Evolutionary conservation across 345 rosid species (phyloP), one percentile per base, ranked within the genome.

Genomic region (Jatropha curcas): DNA sequence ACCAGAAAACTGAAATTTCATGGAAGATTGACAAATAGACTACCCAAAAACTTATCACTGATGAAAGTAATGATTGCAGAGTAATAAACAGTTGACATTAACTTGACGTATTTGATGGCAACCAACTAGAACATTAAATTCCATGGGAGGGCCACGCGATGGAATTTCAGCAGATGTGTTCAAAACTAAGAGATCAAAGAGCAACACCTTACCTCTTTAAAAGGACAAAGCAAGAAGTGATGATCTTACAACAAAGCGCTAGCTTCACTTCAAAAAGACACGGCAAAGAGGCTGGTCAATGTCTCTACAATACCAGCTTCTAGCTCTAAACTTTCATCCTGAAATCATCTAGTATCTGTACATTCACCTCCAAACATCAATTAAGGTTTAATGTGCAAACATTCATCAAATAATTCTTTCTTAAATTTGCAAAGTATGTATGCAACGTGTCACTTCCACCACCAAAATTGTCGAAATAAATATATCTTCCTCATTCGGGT

Each of bases 401-500:
- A 72, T 64, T 67, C 55, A 65, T 20, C 53, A 41, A 53, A 37
- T 25, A 46, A 17, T 43, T 57, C 71, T 83, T 77, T 70, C 72
- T 60, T 62, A 52, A 51, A 27, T 28, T 67, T 65, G 62, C 72
- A 48, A 53, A 41, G 61, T 79, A 80, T 80, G 61, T 63, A 81
- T 78, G 65, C 25, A 1, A 12, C 24, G 37, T 39, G 70, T 92
- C 85, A 88, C 80, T 87, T 92, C 95, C 97, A 92, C 90, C 95
- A 92, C 95, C 95, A 92, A 82, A 92, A 92, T 82, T 92, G 95
- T 67, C 93, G 82, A 68, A 82, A 92, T 76, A 92, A 78, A 79
- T 87, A 92, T 22, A 85, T 65, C 77, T 85, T 92, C 79, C 95
- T 80, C 97, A 92, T 90, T 67, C 95, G 86, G 66, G 64, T 73